These are phyloP conservation scores for Santalum album DNA, from an alignment of 164 flowering plant genomes.

Conservation along the genomic window DNA sequence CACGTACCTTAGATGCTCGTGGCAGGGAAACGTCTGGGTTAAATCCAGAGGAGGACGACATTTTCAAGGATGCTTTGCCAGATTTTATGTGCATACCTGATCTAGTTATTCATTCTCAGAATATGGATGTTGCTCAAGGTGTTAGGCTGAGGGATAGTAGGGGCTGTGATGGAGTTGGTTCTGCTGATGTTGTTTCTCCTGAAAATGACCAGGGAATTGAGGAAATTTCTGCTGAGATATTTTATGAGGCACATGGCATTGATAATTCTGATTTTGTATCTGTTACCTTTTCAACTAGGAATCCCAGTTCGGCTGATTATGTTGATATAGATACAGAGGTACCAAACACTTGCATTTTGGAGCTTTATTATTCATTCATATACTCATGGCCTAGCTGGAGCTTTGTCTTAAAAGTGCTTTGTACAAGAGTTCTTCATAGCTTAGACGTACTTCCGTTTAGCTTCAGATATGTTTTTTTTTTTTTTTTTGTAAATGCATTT, in stretches of 20 bases:
- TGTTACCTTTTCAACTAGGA: conserved; percentile 48
- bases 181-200: conserved; percentile 25
- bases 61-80: conserved; percentile 74
- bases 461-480: too few species aligned
- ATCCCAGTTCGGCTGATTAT: conserved; percentile 63
- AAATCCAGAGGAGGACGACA: conserved; percentile 64
- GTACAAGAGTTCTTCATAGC: too few species aligned
- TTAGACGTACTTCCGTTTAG: too few species aligned
- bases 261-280: conserved; percentile 74
- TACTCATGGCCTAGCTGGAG: background rate
- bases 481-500: too few species aligned
- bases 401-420: too few species aligned
- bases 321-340: conserved; percentile 93
- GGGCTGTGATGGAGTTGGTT: conserved; percentile 20
- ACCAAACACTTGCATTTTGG: conserved; percentile 2
- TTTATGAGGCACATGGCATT: conserved; percentile 64
- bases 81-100: conserved; percentile 58
- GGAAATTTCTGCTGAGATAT: conserved; percentile 42
- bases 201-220: conserved; percentile 38
- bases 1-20: conserved; percentile 19
- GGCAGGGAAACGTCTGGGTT: conserved; percentile 20
- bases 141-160: conserved; percentile 9
- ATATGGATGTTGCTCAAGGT: conserved; percentile 15
- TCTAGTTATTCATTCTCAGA: conserved; percentile 16
- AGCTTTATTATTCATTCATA: background rate